Base-by-base conservation (phyloP, 768 basidiomycete species). In the Lactarius psammicola region DNA sequence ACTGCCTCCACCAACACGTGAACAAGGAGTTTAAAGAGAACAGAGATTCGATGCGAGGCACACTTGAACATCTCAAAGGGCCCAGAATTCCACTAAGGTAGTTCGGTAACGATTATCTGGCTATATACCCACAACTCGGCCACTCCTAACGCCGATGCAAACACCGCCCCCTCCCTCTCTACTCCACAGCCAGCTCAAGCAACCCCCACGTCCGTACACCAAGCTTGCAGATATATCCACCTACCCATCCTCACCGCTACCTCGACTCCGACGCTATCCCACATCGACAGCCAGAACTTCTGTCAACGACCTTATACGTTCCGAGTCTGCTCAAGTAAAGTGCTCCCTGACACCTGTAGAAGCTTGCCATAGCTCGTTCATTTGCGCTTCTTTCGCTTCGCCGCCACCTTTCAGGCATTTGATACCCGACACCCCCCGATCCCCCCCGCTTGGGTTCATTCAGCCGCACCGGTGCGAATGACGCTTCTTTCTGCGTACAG, bases 351-450 rank as follows among this genome's bases (percentile, higher is more conserved):
- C 42, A 42, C 0, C 1, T 20, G 1, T 5, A 46, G 44, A 49
- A 49, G 46, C 46, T 23, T 49, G 46, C 46, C 44, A 46, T n/a
- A 46, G n/a, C 44, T 10, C 20, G n/a, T 23, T 46, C 46, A 46
- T 46, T n/a, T 23, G 13, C 11, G 46, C 46, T 49, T 49, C 46
- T 23, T 23, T 2, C 46, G 46, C 46, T 49, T 49, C 46, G 44
- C 44, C 44, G n/a, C 44, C n/a, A 46, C 5, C 46, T 4, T 23
- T 23, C 23, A 11, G 46, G 10, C 46, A 49, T 23, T 49, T 49
- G 49, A 44, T 51, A 54, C 23, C 4, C 38, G 65, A 38, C 49
- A 61, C 9, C 55, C 44, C n/a, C 33, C 65, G 8, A 56, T 60
- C 11, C 34, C 58, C 23, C 42, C 42, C 42, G 42, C 42, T 42